Evolutionary conservation across 2,329 filamentous ascomycete species (phyloP).

Genomic region (Trichoderma breve): DNA sequence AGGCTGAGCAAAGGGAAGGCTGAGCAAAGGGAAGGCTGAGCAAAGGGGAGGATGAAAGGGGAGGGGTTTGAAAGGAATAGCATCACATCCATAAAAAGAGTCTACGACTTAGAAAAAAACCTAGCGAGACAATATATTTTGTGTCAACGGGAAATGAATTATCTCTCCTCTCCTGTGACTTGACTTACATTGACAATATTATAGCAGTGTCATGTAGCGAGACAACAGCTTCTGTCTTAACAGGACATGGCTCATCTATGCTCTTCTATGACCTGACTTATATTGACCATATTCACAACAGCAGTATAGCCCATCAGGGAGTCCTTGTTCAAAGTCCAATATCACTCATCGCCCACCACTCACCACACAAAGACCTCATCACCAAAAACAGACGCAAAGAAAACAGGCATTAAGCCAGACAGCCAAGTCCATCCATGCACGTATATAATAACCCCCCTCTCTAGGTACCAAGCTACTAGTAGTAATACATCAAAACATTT

Average conservation of each 20-base stretch:
- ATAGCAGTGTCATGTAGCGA: background rate
- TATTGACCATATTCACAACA: background rate
- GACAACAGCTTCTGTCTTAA: background rate
- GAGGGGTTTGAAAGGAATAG: background rate
- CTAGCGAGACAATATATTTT: background rate
- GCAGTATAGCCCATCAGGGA: background rate
- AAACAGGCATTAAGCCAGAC: background rate
- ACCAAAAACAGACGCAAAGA: background rate
- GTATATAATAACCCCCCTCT: background rate
- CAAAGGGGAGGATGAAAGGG: background rate
- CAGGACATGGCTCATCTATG: background rate
- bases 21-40: background rate
- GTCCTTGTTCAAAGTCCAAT: background rate
- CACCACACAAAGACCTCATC: background rate
- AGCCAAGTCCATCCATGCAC: background rate
- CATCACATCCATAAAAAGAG: background rate
- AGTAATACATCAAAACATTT: slow-evolving; percentile 7
- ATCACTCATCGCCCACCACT: background rate
- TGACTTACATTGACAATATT: background rate
- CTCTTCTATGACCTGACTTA: background rate
- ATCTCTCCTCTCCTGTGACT: background rate
- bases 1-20: background rate
- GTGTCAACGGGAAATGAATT: background rate
- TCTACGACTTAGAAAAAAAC: background rate
- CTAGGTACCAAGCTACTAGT: background rate